Percentiles rank a stretch among this genome's conserved stretches.
Evolutionary conservation across 148 eudicot genomes (phyloP).

Genomic region (Persicaria maculosa): DNA sequence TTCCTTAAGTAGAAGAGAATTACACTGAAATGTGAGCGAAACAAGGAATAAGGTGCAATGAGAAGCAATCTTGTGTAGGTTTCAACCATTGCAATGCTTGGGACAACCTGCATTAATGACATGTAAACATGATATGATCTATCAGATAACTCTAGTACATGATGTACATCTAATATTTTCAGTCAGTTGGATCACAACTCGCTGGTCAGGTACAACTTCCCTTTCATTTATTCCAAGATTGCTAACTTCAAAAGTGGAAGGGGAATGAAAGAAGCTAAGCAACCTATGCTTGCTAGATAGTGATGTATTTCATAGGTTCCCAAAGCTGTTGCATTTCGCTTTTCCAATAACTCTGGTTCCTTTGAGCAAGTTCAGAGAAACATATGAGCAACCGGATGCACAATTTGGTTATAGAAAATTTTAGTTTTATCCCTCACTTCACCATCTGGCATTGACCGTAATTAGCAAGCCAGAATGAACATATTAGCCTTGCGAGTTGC

Average conservation of each 20-base stretch:
- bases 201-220: not conserved
- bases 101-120: slow-evolving; percentile 58
- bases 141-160: not conserved
- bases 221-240: not conserved
- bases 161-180: not conserved
- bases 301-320: not conserved
- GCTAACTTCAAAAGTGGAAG: not conserved
- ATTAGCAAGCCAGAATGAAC: not conserved
- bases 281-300: not conserved
- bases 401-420: not conserved
- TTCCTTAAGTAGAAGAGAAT: slow-evolving; percentile 18
- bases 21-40: slow-evolving; percentile 90
- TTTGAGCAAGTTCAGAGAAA: slow-evolving; percentile 3
- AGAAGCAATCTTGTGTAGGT: slow-evolving; percentile 88
- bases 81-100: slow-evolving; percentile 98
- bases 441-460: not conserved
- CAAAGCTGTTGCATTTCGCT: not conserved
- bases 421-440: not conserved
- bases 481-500: not conserved
- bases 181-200: not conserved
- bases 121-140: not conserved
- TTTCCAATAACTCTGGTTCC: not conserved
- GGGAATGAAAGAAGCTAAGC: not conserved
- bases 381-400: not conserved
- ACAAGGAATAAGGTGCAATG: slow-evolving; percentile 77